Base-by-base conservation (phyloP, 768 basidiomycete genomes). In the Boletus speciosus region DNA sequence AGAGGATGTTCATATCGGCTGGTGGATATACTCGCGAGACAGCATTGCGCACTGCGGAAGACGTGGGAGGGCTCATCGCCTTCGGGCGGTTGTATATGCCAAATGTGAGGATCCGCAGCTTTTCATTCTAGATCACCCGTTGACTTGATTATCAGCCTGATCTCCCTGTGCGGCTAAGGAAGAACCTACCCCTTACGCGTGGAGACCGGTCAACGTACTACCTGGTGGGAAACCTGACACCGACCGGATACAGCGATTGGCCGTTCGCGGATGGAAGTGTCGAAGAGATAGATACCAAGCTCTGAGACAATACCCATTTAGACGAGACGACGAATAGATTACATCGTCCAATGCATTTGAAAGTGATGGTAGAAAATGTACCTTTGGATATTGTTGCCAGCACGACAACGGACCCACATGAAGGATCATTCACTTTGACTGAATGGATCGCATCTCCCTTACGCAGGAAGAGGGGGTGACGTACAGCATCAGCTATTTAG, bases 21-120 rank as follows among this genome's bases (percentile, higher is more conserved):
- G 79, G 79, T 23, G 78, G 76, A 2, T 76, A 79, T 58, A 73
- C 70, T 1, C 68, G 75, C 4, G 71, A 78, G 39, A 62, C 60
- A 0, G 81, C 78, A 0, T 49, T 78, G 3, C 57, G 64, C 23
- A 59, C 58, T 0, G 78, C 75, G 1, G 74, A 78, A 40, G 60
- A 63, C 7, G 37, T 51, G 34, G 59, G 51, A 21, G 59, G 59
- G 23, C 54, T 60, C 0, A 8, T 61, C 6, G 73, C 74, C 0
- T 76, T 71, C 25, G 77, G 72, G 5, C 62, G 78, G 25, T 51
- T 55, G 15, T 77, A 70, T 47, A 69, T 76, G 11, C 40, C 74
- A 4, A 76, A 76, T 48, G 75, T 78, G 54, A 52, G 75, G 10
- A 60, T 16, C 35, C n/a, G 6, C 41, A 3, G 9, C 4, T 31